Percentiles rank a stretch among this genome's conserved stretches.
phyloP scores from a whole-genome alignment of 2,329 filamentous ascomycete genomes.

The Colletotrichum magnum region DNA sequence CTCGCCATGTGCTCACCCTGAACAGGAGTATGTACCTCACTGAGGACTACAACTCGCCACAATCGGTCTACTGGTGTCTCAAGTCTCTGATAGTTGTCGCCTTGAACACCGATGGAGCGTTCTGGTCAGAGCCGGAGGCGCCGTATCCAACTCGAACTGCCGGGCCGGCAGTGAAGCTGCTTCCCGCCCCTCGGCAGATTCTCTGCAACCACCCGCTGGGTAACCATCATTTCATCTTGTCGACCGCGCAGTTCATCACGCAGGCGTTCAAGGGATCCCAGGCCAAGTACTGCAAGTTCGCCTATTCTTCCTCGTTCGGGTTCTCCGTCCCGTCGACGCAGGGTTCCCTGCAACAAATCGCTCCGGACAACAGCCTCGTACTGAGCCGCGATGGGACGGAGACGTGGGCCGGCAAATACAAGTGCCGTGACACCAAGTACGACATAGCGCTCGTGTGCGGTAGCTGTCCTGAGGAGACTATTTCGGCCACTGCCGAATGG shows the following conservation, averaged over 20 bases:
- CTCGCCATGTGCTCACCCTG: background rate
- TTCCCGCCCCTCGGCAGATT: constrained; percentile 58
- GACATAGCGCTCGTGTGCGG: constrained; percentile 5
- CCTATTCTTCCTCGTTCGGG: constrained; percentile 62
- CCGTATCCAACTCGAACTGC: constrained; percentile 42
- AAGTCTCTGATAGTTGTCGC: constrained; percentile 63
- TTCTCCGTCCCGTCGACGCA: constrained; percentile 59
- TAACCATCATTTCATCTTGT: constrained; percentile 59
- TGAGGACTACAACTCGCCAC: constrained; percentile 71
- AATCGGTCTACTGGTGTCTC: constrained; percentile 68
- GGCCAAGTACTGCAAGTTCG: constrained; percentile 63
- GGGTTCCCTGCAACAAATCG: constrained; percentile 49
- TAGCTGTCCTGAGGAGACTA: constrained; percentile 1
- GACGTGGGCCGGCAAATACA: constrained; percentile 50
- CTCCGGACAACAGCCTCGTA: constrained; percentile 49
- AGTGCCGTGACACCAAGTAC: constrained; percentile 42
- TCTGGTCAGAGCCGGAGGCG: constrained; percentile 60
- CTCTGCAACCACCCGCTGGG: constrained; percentile 53
- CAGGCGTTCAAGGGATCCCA: constrained; percentile 56
- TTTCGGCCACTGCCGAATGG: constrained; percentile 38
- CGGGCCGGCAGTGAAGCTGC: background rate
- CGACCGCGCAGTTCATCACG: constrained; percentile 54
- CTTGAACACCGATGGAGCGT: constrained; percentile 52
- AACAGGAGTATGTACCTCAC: constrained; percentile 65
- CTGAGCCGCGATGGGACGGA: constrained; percentile 50